These are phyloP conservation scores for Scenedesmus sp. DNA, from an alignment of 163 green algal species.

Conservation along the genomic window DNA sequence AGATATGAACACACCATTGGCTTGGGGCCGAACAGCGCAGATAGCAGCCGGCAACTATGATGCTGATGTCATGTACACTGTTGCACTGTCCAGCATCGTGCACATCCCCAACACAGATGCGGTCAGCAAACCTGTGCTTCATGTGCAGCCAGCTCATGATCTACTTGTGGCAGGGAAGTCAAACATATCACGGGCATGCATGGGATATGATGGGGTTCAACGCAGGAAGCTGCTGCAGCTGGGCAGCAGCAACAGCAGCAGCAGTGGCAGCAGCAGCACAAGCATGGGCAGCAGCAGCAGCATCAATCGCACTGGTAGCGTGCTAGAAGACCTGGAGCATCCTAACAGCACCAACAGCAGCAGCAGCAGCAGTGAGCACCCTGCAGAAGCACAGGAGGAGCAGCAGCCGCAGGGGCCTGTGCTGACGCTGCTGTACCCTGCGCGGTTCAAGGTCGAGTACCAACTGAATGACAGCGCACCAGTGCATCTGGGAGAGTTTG, in stretches of 20 bases:
- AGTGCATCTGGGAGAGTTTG: conserved; percentile 25
- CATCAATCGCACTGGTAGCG: neutral
- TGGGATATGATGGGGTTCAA: neutral
- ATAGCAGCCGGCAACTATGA: conserved; percentile 38
- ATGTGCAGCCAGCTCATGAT: conserved; percentile 19
- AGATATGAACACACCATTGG: conserved; percentile 45
- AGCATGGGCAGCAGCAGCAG: conserved; percentile 5
- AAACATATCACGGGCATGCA: conserved; percentile 7
- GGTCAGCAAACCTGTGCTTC: conserved; percentile 16
- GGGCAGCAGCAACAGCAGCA: conserved; percentile 1
- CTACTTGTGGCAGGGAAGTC: neutral
- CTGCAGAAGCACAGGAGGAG: neutral
- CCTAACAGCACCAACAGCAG: neutral
- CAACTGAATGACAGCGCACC: conserved; percentile 31
- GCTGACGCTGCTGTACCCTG: conserved; percentile 6
- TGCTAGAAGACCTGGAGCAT: neutral
- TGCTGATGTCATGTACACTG: conserved; percentile 15
- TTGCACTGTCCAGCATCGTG: conserved; percentile 19
- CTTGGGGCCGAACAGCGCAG: conserved; percentile 44
- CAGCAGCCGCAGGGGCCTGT: conserved; percentile 15
- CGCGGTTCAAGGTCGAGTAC: conserved; percentile 28
- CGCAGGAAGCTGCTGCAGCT: neutral
- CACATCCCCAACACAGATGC: conserved; percentile 22
- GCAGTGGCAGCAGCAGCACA: conserved; percentile 8
- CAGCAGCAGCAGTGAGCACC: neutral